These are phyloP conservation scores for Macadamia integrifolia DNA, from an alignment of 164 flowering plant species.

Conservation along the genomic window DNA sequence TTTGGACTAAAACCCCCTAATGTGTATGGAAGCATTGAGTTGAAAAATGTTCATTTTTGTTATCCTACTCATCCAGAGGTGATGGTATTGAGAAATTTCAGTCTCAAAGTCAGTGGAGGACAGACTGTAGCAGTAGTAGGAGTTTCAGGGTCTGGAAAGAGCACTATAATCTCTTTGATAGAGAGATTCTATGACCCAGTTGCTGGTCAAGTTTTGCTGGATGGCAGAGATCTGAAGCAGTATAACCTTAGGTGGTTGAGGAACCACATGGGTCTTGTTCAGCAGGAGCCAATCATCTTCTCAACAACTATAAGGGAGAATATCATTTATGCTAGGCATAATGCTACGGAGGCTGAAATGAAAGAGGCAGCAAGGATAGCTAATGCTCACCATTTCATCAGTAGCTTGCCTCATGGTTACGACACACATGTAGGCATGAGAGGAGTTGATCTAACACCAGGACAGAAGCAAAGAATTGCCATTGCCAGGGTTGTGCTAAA, in stretches of 20 bases:
- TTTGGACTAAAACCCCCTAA: slow-evolving; percentile 81
- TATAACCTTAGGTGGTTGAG: slow-evolving; percentile 93
- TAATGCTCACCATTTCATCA: slow-evolving; percentile 95
- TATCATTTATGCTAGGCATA: slow-evolving; percentile 93
- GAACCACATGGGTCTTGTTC: slow-evolving; percentile 85
- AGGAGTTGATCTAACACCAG: slow-evolving; percentile 92
- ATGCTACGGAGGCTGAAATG: slow-evolving; percentile 93
- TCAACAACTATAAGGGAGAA: slow-evolving; percentile 92
- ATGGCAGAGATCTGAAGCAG: slow-evolving; percentile 76
- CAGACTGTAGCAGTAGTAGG: slow-evolving; percentile 97
- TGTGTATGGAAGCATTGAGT: slow-evolving; percentile 88
- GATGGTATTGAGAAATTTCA: slow-evolving; percentile 80
- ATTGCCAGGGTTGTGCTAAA: slow-evolving; percentile 91
- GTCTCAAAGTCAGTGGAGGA: slow-evolving; percentile 89
- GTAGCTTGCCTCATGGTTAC: slow-evolving; percentile 94
- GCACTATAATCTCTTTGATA: slow-evolving; percentile 83
- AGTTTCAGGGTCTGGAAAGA: slow-evolving; percentile 96
- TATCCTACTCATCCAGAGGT: slow-evolving; percentile 90
- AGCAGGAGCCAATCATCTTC: slow-evolving; percentile 94
- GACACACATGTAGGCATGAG: slow-evolving; percentile 98
- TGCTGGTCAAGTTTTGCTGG: slow-evolving; percentile 81
- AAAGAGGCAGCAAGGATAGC: slow-evolving; percentile 99
- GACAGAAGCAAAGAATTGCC: slow-evolving; percentile 97
- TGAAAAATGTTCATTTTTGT: slow-evolving; percentile 82
- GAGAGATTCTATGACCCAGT: slow-evolving; percentile 92